A percentile compares a stretch with the other conserved stretches of the same genome.
phyloP scores from a whole-genome alignment of 495 filamentous ascomycete species.

The Platismatia glauca region DNA sequence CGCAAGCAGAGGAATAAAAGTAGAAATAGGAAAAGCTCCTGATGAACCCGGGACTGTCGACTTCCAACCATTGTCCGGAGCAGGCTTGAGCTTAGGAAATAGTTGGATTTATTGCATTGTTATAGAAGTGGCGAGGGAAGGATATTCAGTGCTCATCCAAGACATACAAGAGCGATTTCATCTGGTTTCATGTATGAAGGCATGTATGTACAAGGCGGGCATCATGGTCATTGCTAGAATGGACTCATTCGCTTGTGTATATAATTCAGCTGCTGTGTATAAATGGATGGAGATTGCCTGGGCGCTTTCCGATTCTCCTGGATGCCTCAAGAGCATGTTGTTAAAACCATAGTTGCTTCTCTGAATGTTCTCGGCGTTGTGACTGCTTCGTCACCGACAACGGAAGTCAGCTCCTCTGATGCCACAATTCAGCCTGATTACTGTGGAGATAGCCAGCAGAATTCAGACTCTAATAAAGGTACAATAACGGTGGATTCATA shows the following conservation, averaged over 20 bases:
- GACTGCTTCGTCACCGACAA: neutral
- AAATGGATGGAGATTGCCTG: neutral
- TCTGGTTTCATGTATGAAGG: neutral
- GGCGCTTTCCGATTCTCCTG: neutral
- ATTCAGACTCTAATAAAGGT: neutral
- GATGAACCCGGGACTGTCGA: neutral
- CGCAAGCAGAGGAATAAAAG: neutral
- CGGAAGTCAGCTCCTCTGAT: neutral
- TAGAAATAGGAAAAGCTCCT: neutral
- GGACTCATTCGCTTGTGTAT: constrained; percentile 5
- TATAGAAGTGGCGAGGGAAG: neutral
- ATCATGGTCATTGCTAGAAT: neutral
- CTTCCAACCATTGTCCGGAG: neutral
- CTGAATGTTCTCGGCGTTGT: too few species aligned
- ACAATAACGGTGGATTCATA: neutral
- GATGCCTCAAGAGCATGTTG: neutral
- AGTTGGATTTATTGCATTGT: neutral
- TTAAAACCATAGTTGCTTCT: too few species aligned
- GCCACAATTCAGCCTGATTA: neutral
- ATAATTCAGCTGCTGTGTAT: constrained; percentile 1
- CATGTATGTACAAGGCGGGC: too few species aligned
- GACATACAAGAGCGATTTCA: neutral
- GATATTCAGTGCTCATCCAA: neutral
- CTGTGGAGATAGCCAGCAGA: neutral
- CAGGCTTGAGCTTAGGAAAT: neutral